Percentiles rank a stretch among this genome's conserved stretches.
Evolutionary conservation across 2,329 filamentous ascomycete genomes (phyloP).

Genomic region (Aspergillus ochraceoroseus): DNA sequence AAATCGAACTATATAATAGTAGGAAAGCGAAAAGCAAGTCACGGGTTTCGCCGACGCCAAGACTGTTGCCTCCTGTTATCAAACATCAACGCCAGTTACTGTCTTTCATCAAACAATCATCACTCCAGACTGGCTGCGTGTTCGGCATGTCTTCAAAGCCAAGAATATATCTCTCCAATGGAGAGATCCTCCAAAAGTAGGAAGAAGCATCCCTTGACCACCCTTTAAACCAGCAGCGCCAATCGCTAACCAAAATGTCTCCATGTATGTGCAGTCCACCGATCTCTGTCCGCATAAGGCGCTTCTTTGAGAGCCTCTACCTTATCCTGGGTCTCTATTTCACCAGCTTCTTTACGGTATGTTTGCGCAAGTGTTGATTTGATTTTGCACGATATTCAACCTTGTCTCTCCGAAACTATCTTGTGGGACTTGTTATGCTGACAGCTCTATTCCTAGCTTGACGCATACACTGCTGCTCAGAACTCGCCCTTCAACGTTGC

Average conservation of each 20-base stretch:
- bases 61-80: slow-evolving; percentile 1
- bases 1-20: too few species aligned
- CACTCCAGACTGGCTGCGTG: background rate
- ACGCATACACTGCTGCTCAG: slow-evolving; percentile 45
- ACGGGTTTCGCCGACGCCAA: slow-evolving; percentile 14
- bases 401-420: too few species aligned
- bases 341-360: slow-evolving; percentile 47
- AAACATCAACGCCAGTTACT: background rate
- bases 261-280: slow-evolving; percentile 40
- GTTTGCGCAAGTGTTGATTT: too few species aligned
- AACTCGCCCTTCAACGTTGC: slow-evolving; percentile 45
- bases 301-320: slow-evolving; percentile 43
- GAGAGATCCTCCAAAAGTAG: slow-evolving; percentile 38
- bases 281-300: slow-evolving; percentile 40
- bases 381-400: too few species aligned
- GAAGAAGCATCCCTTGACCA: background rate
- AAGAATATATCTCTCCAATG: slow-evolving; percentile 40
- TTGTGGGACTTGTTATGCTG: slow-evolving; percentile 10
- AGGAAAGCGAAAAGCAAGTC: slow-evolving; percentile 11
- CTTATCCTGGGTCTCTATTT: slow-evolving; percentile 49
- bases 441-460: slow-evolving; percentile 33
- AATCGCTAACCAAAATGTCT: slow-evolving; percentile 5
- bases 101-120: slow-evolving; percentile 10
- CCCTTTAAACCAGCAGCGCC: slow-evolving; percentile 1
- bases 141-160: slow-evolving; percentile 30